Percentiles rank a stretch among this genome's conserved stretches.
Evolutionary conservation across 169 alveolate species (phyloP).

Genomic region (Plasmodium billcollinsi): DNA sequence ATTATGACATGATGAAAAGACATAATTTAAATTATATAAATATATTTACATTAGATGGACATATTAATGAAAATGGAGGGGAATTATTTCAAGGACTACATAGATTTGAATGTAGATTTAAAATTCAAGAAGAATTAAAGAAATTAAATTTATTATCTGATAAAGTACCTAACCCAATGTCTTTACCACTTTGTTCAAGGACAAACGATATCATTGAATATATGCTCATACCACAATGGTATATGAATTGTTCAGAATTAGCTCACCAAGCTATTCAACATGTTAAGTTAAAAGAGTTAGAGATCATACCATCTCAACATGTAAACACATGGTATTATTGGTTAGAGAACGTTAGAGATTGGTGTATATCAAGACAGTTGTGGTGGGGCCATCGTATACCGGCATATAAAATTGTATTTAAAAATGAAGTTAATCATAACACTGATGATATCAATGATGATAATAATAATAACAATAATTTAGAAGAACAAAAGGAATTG

Average conservation of each 20-base stretch:
- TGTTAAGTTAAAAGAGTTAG: slow-evolving; percentile 93
- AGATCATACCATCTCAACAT: slow-evolving; percentile 94
- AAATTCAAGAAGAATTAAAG: slow-evolving; percentile 93
- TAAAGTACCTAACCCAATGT: slow-evolving; percentile 94
- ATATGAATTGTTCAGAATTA: slow-evolving; percentile 96
- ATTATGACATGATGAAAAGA: slow-evolving; percentile 97
- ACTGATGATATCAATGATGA: not conserved
- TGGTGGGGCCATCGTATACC: slow-evolving; percentile 99
- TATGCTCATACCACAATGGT: slow-evolving; percentile 99
- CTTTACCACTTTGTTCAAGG: slow-evolving; percentile 97
- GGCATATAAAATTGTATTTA: slow-evolving; percentile 92
- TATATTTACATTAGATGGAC: slow-evolving; percentile 97
- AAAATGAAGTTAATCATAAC: slow-evolving; percentile 10
- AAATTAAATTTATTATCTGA: slow-evolving; percentile 91
- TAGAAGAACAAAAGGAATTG: slow-evolving; percentile 83
- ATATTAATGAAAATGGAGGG: slow-evolving; percentile 96
- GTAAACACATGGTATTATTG: slow-evolving; percentile 97
- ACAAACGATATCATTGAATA: slow-evolving; percentile 99
- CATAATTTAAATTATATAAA: slow-evolving; percentile 92
- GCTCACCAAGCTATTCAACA: slow-evolving; percentile 94
- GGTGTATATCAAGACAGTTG: slow-evolving; percentile 99
- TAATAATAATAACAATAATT: slow-evolving; percentile 7
- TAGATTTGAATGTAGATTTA: slow-evolving; percentile 96
- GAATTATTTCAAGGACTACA: slow-evolving; percentile 94
- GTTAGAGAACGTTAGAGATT: slow-evolving; percentile 98